Evolutionary conservation across 306 rosid genomes (phyloP).

Genomic region (Sechiopsis laciniata): DNA sequence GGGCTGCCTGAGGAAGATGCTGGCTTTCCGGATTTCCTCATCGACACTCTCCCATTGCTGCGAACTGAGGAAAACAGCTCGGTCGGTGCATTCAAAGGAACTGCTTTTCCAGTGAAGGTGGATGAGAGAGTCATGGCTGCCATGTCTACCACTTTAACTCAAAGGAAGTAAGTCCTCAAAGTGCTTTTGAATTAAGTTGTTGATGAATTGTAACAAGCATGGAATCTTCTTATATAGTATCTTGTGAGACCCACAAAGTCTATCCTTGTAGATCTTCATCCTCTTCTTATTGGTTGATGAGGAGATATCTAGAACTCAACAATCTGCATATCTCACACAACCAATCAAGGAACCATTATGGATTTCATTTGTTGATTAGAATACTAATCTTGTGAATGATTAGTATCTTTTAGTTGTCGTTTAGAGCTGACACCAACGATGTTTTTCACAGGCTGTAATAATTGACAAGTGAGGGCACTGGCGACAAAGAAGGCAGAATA

Average conservation of each 20-base stretch:
- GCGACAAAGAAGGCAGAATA: background rate
- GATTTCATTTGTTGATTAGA: background rate
- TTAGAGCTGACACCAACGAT: background rate
- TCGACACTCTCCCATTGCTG: constrained; percentile 27
- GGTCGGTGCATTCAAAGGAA: constrained; percentile 24
- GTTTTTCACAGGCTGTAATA: background rate
- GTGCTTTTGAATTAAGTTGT: background rate
- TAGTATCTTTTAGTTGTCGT: background rate
- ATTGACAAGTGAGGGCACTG: constrained; percentile 7
- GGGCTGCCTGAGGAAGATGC: constrained; percentile 30
- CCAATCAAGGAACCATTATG: constrained; percentile 11
- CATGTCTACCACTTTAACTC: constrained; percentile 18
- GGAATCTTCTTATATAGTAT: constrained; percentile 17
- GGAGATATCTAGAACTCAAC: constrained; percentile 5
- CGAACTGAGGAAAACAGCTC: constrained; percentile 22
- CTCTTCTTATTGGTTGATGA: constrained; percentile 18
- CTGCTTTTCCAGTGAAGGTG: constrained; percentile 29
- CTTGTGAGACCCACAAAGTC: constrained; percentile 23
- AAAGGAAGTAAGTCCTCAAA: background rate
- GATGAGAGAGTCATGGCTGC: constrained; percentile 37
- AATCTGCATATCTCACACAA: constrained; percentile 6
- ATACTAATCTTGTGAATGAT: background rate
- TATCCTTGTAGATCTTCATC: constrained; percentile 24
- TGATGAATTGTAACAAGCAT: background rate
- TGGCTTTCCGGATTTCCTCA: constrained; percentile 31